Evolutionary conservation across 495 filamentous ascomycete genomes (phyloP).

Genomic region (Penicillium soppii): DNA sequence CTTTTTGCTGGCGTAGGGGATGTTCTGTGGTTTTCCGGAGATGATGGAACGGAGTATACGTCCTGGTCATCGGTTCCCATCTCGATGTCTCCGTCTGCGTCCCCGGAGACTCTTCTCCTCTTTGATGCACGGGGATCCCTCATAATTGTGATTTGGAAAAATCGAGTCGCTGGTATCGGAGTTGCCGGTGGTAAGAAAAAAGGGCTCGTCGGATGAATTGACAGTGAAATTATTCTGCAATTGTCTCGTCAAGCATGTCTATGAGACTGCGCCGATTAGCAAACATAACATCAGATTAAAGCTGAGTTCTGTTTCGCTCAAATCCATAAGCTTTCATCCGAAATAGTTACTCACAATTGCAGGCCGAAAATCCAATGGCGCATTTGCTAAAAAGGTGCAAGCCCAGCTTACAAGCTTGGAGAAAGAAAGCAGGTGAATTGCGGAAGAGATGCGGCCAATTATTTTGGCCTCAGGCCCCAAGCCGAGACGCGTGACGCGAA

Average conservation of each 20-base stretch:
- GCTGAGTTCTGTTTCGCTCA: background rate
- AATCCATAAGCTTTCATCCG: background rate
- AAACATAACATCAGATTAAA: slow-evolving; percentile 1
- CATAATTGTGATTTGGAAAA: slow-evolving; percentile 22
- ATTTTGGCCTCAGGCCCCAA: slow-evolving; percentile 32
- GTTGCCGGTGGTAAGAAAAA: background rate
- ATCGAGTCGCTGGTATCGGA: background rate
- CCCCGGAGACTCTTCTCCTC: slow-evolving; percentile 41
- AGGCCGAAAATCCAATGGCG: no score
- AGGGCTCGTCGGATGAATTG: background rate
- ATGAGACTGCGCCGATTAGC: background rate
- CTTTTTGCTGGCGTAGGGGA: slow-evolving; percentile 14
- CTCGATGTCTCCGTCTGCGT: slow-evolving; percentile 37
- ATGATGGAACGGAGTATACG: slow-evolving; percentile 19
- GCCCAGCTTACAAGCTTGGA: no score
- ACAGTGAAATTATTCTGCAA: background rate
- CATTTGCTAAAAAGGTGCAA: no score
- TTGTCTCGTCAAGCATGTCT: background rate
- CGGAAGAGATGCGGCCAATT: no score
- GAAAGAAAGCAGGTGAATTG: no score
- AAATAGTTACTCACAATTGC: background rate
- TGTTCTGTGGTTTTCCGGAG: slow-evolving; percentile 15
- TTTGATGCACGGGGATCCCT: slow-evolving; percentile 41
- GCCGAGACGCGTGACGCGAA: slow-evolving; percentile 36
- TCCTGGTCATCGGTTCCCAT: slow-evolving; percentile 28